phyloP scores from a whole-genome alignment of 306 rosid genomes.

The Alnus rubra region DNA sequence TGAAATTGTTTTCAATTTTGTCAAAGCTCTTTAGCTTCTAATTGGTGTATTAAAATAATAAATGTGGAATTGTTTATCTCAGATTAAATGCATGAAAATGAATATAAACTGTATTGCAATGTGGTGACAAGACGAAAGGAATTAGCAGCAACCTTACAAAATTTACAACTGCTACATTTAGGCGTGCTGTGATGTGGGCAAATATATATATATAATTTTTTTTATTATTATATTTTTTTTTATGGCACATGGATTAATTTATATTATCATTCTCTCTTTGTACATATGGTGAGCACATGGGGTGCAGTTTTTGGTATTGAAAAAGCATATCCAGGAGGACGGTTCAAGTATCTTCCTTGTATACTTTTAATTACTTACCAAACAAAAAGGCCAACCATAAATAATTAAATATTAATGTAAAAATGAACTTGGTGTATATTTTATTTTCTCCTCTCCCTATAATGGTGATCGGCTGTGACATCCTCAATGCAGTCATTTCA shows the following conservation, averaged over 20 bases:
- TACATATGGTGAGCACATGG: background rate
- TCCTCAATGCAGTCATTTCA: no score
- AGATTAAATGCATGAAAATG: background rate
- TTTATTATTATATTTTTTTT: background rate
- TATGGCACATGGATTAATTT: background rate
- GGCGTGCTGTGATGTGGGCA: slow-evolving; percentile 2
- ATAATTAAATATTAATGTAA: no score
- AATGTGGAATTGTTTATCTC: background rate
- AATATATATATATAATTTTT: background rate
- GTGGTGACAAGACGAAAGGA: background rate
- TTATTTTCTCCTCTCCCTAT: no score
- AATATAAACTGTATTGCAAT: background rate
- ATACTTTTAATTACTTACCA: no score
- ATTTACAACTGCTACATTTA: slow-evolving; percentile 4
- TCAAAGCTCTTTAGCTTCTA: background rate
- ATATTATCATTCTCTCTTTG: background rate
- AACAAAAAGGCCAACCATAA: no score
- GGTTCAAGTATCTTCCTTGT: background rate
- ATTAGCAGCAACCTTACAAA: slow-evolving; percentile 6
- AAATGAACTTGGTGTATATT: no score
- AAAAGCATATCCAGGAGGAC: background rate
- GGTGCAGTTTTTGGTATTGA: background rate
- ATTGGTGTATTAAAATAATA: background rate
- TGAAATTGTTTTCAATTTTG: no score
- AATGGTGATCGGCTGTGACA: no score